Percentiles rank a stretch among this genome's conserved stretches.
Evolutionary conservation across 768 basidiomycete species (phyloP).

Genomic region (Suillus subaureus): DNA sequence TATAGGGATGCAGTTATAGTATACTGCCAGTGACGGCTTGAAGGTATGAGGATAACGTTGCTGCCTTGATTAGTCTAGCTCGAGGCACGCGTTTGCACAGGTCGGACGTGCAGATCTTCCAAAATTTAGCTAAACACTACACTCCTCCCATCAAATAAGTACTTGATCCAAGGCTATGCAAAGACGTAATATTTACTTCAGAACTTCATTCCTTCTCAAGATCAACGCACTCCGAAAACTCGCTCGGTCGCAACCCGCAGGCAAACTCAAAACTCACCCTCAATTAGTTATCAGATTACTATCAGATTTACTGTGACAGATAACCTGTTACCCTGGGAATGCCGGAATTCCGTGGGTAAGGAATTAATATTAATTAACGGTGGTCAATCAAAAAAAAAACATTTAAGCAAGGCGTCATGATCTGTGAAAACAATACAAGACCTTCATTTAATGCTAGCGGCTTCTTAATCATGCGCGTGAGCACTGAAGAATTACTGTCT

Average conservation of each 20-base stretch:
- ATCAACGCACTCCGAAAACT: not conserved
- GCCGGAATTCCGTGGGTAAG: conserved; percentile 9
- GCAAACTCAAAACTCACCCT: not conserved
- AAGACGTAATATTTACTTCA: not conserved
- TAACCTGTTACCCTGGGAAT: conserved; percentile 12
- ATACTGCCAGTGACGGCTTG: conserved; percentile 1
- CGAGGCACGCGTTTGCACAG: conserved; percentile 8
- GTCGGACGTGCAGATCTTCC: conserved; percentile 14
- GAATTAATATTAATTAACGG: not conserved
- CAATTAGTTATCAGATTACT: conserved; percentile 2
- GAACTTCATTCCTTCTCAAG: not conserved
- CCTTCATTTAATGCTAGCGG: not conserved
- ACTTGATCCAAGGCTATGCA: not conserved
- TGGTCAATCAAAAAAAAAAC: not conserved
- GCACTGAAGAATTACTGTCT: not conserved
- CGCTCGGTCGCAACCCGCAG: not conserved
- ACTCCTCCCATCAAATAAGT: conserved; percentile 5
- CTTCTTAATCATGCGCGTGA: not conserved
- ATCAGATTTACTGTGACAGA: conserved; percentile 6
- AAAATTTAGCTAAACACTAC: conserved; percentile 5
- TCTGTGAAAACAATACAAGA: not conserved
- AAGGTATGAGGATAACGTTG: conserved; percentile 13
- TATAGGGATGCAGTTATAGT: not conserved
- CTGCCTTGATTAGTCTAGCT: conserved; percentile 14
- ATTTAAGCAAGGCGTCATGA: not conserved